Conservation (phyloP, 768 basidiomycete species). For the Chalciporus chontae region DNA sequence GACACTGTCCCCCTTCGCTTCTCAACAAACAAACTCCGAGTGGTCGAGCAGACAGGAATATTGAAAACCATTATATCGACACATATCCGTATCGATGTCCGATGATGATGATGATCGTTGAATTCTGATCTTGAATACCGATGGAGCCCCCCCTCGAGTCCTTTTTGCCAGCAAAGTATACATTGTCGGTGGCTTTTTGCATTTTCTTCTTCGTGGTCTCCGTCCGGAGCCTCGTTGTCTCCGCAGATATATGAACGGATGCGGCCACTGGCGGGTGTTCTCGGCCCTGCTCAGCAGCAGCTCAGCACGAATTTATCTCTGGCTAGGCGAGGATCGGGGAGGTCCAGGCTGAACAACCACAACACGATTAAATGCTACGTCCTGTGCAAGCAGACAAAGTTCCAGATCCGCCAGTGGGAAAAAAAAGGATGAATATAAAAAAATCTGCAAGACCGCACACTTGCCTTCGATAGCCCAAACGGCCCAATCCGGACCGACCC, state of each 20-base stretch:
- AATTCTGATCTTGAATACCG: not conserved
- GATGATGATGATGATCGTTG: not conserved
- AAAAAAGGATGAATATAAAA: not conserved
- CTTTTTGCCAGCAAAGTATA: not conserved
- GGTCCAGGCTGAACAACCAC: not conserved
- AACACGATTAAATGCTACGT: too few relatives aligned
- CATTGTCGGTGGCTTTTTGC: not conserved
- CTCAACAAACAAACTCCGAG: conserved; percentile 7
- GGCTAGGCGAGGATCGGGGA: not conserved
- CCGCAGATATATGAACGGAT: not conserved
- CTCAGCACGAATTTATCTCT: not conserved
- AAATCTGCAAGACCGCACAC: too few relatives aligned
- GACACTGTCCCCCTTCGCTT: not conserved
- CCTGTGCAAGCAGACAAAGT: not conserved
- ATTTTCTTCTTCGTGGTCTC: not conserved
- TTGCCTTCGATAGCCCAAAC: too few relatives aligned
- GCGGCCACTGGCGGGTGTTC: too few relatives aligned
- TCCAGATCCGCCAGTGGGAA: not conserved
- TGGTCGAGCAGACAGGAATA: conserved; percentile 2
- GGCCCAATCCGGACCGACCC: not conserved
- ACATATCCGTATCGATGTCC: too few relatives aligned
- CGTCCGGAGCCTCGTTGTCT: not conserved
- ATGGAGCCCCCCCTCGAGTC: not conserved
- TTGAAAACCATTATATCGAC: not conserved
- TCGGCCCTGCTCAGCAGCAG: too few relatives aligned